Evolutionary conservation across 169 alveolate genomes (phyloP).

Genomic region (Plasmodium yoelii): DNA sequence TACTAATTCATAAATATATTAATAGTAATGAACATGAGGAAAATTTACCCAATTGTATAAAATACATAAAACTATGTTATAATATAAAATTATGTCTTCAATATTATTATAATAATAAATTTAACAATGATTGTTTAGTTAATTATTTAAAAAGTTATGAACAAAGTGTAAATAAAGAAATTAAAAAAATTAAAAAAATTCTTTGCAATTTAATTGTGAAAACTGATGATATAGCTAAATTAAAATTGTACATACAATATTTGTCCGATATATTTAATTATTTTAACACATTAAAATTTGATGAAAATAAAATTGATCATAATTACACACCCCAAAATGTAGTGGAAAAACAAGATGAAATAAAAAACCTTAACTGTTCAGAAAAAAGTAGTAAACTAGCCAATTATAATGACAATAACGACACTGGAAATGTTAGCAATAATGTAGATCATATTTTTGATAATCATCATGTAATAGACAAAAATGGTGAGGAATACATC

Average conservation of each 20-base stretch:
- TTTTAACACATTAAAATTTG: constrained; percentile 12
- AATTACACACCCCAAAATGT: neutral
- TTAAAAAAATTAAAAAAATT: constrained; percentile 21
- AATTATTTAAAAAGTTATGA: constrained; percentile 28
- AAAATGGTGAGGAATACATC: constrained; percentile 25
- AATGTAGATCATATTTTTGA: constrained; percentile 11
- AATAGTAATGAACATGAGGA: constrained; percentile 36
- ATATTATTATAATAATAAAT: constrained; percentile 6
- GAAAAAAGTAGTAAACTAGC: constrained; percentile 2
- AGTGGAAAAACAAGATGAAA: neutral
- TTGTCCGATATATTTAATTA: constrained; percentile 36
- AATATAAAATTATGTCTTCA: constrained; percentile 12
- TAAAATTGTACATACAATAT: constrained; percentile 29
- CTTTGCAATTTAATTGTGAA: constrained; percentile 33
- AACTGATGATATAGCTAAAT: constrained; percentile 15
- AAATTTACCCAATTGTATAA: constrained; percentile 30
- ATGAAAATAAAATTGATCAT: neutral
- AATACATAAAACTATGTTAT: constrained; percentile 32
- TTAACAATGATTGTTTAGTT: neutral
- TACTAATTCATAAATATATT: constrained; percentile 14
- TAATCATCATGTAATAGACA: neutral
- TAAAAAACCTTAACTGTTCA: constrained; percentile 9
- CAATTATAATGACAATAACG: neutral
- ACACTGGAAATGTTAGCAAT: neutral
- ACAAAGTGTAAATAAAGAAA: constrained; percentile 37